Evolutionary conservation across 2,329 filamentous ascomycete species (phyloP), one percentile per base, ranked within the genome.

Genomic region (Camptophora hylomeconis): DNA sequence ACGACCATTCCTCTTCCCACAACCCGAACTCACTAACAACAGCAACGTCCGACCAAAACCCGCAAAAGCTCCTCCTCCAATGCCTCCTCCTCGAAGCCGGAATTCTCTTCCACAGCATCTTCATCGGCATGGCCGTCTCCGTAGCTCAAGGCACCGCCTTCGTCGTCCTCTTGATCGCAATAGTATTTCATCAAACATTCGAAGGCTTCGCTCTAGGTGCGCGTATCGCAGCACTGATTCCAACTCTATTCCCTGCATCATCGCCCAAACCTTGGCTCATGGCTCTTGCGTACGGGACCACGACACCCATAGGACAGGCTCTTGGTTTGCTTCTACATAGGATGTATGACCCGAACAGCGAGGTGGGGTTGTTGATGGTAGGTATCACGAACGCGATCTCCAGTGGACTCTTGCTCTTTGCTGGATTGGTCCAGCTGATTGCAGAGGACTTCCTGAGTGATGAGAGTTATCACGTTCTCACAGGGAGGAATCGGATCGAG

Each of bases 311-410:
- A 11, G 83, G 83, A 6, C 82, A 92, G 49, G 81, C 80, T 2
- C 80, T 92, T 31, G 83, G 83, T 0, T 61, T 92, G 7, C 57
- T 78, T 3, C 67, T 87, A 12, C 80, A 89, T 52, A 74, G 72
- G 19, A 58, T 89, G 39, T 92, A 92, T 53, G 80, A 84, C 40
- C 82, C 83, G 2, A 67, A 71, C 44, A 82, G 77, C 44, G 69
- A 81, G 47, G 70, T 73, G 1, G 82, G 83, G 1, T 56, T 92
- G 26, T 58, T 92, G 15, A 77, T 87, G 57, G 82, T 92, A 5
- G 83, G 83, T 5, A 72, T 86, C 48, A 89, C 87, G 67, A 92
- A 92, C 46, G 81, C 80, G 20, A 78, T 92, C 28, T 84, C 78
- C 7, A 76, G 77, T 28, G 83, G 83, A 0, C 60, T 92, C 28